Evolutionary conservation across 805 yeast genomes (phyloP).

Genomic region (Ogataea degrootiae): DNA sequence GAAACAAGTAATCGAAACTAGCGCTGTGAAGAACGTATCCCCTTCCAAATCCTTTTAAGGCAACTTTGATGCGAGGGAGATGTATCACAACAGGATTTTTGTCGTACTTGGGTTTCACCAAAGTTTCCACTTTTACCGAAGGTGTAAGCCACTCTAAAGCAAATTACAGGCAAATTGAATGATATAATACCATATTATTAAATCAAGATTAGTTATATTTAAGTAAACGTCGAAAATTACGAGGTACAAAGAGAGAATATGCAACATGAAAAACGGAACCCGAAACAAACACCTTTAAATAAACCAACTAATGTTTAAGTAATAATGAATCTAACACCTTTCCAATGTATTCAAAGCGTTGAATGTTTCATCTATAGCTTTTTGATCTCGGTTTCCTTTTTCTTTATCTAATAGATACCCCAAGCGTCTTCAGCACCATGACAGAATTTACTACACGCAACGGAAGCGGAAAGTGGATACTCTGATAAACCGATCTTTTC

Average conservation of each 20-base stretch:
- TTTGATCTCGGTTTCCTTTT: no score
- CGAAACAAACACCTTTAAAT: no score
- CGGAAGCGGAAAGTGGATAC: slow-evolving; percentile 94
- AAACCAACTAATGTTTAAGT: no score
- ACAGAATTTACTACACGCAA: slow-evolving; percentile 96
- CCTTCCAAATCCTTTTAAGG: neutral
- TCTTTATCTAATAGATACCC: slow-evolving; percentile 46
- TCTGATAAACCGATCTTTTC: slow-evolving; percentile 95
- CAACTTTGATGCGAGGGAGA: neutral
- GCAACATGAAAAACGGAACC: no score
- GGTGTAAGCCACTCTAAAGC: no score
- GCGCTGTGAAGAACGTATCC: neutral
- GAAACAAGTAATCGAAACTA: slow-evolving; percentile 3
- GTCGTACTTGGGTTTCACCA: neutral
- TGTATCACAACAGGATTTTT: neutral
- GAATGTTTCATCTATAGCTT: no score
- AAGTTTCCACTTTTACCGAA: no score
- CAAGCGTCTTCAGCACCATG: slow-evolving; percentile 99
- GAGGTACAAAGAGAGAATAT: no score
- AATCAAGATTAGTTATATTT: neutral
- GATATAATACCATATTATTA: neutral
- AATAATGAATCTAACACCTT: no score
- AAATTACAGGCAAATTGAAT: neutral
- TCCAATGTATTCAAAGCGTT: no score
- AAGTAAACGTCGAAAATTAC: no score